A percentile compares a stretch with the other conserved stretches of the same genome.
Evolutionary conservation across 306 rosid genomes (phyloP).

Genomic region (Dalbergia oliveri): DNA sequence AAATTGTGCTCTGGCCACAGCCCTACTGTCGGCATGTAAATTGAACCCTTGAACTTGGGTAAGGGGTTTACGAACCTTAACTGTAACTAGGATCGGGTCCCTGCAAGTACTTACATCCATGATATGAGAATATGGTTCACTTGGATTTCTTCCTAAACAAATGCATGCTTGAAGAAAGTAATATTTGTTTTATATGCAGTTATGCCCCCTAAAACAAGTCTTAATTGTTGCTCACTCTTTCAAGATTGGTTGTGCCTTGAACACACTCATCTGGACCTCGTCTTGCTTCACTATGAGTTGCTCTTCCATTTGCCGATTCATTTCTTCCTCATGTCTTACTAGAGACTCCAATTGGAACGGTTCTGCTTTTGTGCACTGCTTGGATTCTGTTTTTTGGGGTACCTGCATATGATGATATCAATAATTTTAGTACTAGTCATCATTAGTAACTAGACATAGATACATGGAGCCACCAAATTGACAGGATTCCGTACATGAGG

Average conservation of each 20-base stretch:
- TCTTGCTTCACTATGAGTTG: conserved; percentile 63
- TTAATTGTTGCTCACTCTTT: conserved; percentile 69
- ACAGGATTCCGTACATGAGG: conserved; percentile 77
- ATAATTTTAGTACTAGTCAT: not conserved
- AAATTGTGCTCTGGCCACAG: conserved; percentile 85
- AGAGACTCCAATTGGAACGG: conserved; percentile 91
- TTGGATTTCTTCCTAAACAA: not conserved
- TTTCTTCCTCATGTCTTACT: conserved; percentile 90
- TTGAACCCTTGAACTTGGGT: conserved; percentile 77
- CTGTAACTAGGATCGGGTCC: conserved; percentile 94
- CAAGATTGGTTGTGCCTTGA: conserved; percentile 83
- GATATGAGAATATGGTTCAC: not conserved
- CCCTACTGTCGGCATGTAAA: conserved; percentile 70
- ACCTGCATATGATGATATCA: conserved; percentile 56
- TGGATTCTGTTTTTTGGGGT: conserved; percentile 92
- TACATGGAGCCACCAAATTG: conserved; percentile 23
- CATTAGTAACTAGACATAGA: not conserved
- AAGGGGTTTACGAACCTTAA: conserved; percentile 88
- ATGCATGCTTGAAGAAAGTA: not conserved
- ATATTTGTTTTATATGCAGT: not conserved
- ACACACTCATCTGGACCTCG: conserved; percentile 66
- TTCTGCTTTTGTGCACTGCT: conserved; percentile 79
- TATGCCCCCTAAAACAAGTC: not conserved
- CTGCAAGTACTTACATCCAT: conserved; percentile 55
- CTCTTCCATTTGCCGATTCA: conserved; percentile 83